A percentile compares a stretch with the other conserved stretches of the same genome.
Evolutionary conservation across 78 protist genomes (phyloP).

Genomic region (Dictyostelium capitatum): DNA sequence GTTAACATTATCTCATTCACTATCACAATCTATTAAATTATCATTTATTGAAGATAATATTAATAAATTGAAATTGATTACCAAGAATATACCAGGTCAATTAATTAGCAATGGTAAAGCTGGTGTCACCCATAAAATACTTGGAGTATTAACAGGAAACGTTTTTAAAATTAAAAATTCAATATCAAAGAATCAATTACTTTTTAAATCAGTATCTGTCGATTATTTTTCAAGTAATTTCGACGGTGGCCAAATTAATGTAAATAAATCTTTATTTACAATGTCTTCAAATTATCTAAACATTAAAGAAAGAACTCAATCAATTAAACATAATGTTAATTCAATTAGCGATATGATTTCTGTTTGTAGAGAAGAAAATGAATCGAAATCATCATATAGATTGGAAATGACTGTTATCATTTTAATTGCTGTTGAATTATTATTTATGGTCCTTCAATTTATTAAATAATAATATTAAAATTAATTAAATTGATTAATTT

Average conservation of each 20-base stretch:
- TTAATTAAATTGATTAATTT: too few species aligned
- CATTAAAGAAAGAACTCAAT: constrained; percentile 29
- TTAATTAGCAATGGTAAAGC: constrained; percentile 24
- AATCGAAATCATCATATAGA: constrained; percentile 31
- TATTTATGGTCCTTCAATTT: constrained; percentile 61
- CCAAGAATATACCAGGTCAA: constrained; percentile 27
- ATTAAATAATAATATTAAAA: background rate
- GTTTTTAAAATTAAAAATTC: constrained; percentile 32
- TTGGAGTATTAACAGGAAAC: constrained; percentile 19
- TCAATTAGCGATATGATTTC: constrained; percentile 16
- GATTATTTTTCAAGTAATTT: background rate
- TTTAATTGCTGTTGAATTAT: constrained; percentile 48
- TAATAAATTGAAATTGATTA: background rate
- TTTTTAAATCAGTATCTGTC: background rate
- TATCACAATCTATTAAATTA: constrained; percentile 41
- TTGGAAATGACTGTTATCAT: constrained; percentile 57
- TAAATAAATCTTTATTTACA: background rate
- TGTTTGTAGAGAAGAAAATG: constrained; percentile 44
- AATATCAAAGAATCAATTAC: background rate
- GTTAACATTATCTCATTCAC: constrained; percentile 2
- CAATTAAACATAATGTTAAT: constrained; percentile 1
- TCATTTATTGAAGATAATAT: constrained; percentile 54
- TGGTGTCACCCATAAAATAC: background rate
- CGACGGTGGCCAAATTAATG: background rate
- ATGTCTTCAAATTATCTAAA: constrained; percentile 31